Evolutionary conservation across 176 grass and related monocot species (phyloP).

Genomic region (bread wheat (Triticum aestivum)): DNA sequence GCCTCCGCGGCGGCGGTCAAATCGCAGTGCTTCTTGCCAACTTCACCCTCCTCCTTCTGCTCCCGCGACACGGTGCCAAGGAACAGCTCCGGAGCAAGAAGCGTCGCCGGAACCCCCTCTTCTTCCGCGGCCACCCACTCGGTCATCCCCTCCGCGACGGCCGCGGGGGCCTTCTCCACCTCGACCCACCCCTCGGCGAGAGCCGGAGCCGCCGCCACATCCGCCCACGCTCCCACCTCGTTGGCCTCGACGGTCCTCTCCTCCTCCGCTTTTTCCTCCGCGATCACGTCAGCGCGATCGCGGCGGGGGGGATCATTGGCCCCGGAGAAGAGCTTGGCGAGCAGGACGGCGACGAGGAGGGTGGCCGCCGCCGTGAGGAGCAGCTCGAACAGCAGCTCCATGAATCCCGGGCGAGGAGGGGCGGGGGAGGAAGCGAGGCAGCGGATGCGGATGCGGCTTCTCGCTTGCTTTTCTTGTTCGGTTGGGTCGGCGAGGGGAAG

Average conservation of each 20-base stretch:
- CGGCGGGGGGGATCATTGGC: slow-evolving; percentile 26
- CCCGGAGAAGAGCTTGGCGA: slow-evolving; percentile 52
- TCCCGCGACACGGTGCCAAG: background rate
- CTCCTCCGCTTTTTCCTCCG: slow-evolving; percentile 6
- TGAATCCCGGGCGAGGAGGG: background rate
- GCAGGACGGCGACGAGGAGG: slow-evolving; percentile 62
- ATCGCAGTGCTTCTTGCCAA: slow-evolving; percentile 17
- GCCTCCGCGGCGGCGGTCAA: background rate
- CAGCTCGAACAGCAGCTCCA: slow-evolving; percentile 72
- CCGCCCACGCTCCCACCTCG: slow-evolving; percentile 12
- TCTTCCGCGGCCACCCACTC: slow-evolving; percentile 26
- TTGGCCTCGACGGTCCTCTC: slow-evolving; percentile 47
- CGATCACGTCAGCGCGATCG: slow-evolving; percentile 27
- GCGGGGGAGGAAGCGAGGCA: background rate
- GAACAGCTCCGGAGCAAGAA: background rate
- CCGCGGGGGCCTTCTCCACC: slow-evolving; percentile 20
- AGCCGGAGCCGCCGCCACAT: background rate
- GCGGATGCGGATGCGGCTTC: background rate
- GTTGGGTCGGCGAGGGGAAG: slow-evolving; percentile 13
- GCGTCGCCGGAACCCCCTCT: background rate
- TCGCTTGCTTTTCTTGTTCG: slow-evolving; percentile 14
- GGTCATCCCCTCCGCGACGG: background rate
- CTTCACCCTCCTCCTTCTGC: slow-evolving; percentile 1
- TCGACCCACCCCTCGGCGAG: slow-evolving; percentile 39
- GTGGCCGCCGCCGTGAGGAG: slow-evolving; percentile 61